A percentile compares a stretch with the other conserved stretches of the same genome.
Evolutionary conservation across 768 basidiomycete species (phyloP).

Genomic region (Sistotremastrum suecicum): DNA sequence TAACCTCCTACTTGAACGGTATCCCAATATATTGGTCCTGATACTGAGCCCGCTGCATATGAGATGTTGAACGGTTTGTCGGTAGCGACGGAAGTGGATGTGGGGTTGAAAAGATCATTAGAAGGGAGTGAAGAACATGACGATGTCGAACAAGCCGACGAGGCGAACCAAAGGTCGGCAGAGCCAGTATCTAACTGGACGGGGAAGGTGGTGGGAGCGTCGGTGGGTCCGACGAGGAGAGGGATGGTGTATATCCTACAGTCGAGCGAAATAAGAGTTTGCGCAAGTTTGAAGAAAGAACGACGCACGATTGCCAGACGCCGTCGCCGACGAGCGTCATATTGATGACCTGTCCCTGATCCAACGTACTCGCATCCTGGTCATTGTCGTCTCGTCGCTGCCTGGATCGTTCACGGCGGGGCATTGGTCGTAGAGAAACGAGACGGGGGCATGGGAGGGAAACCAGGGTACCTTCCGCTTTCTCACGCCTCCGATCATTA

Average conservation of each 20-base stretch:
- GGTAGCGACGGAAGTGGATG: slow-evolving; percentile 27
- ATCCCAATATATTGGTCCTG: slow-evolving; percentile 62
- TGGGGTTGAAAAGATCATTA: slow-evolving; percentile 42
- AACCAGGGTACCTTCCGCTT: too few species aligned
- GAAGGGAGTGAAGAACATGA: slow-evolving; percentile 29
- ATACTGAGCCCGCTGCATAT: slow-evolving; percentile 46
- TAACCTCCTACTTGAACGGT: slow-evolving; percentile 49
- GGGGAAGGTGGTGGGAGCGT: slow-evolving; percentile 29
- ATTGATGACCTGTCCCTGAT: too few species aligned
- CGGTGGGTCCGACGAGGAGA: slow-evolving; percentile 33
- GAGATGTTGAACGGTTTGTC: slow-evolving; percentile 30
- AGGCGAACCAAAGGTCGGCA: slow-evolving; percentile 71
- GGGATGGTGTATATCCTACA: slow-evolving; percentile 53
- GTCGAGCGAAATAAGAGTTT: too few species aligned
- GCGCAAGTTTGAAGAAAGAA: too few species aligned
- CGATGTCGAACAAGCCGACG: slow-evolving; percentile 43
- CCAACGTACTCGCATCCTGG: too few species aligned
- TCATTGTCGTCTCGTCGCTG: too few species aligned
- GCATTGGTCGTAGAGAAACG: too few species aligned
- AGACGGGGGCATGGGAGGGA: too few species aligned
- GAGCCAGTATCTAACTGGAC: slow-evolving; percentile 75
- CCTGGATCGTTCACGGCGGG: too few species aligned
- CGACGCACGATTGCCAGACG: too few species aligned
- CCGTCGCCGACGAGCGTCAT: too few species aligned
- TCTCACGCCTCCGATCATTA: too few species aligned